Percentiles rank a stretch among this genome's conserved stretches.
Evolutionary conservation across 768 basidiomycete genomes (phyloP).

Genomic region (Gautieria morchelliformis): DNA sequence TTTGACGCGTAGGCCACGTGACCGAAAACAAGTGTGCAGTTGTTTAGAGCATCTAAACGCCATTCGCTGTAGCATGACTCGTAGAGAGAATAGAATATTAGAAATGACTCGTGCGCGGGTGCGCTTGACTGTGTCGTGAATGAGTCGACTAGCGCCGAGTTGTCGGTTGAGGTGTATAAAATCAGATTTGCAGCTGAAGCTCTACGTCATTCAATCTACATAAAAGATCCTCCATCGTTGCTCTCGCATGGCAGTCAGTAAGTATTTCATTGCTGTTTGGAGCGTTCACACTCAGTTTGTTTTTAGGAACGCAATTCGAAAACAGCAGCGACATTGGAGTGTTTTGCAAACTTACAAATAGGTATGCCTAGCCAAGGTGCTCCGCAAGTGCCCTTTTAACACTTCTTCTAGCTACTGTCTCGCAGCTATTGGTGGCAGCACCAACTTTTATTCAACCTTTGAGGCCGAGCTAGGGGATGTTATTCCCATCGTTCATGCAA

Average conservation of each 20-base stretch:
- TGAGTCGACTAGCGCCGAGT: background rate
- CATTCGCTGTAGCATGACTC: slow-evolving; percentile 1
- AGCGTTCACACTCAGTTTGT: slow-evolving; percentile 3
- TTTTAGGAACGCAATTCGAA: slow-evolving; percentile 82
- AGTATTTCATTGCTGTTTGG: slow-evolving; percentile 16
- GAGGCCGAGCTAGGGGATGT: slow-evolving; percentile 91
- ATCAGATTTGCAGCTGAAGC: background rate
- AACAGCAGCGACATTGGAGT: slow-evolving; percentile 95
- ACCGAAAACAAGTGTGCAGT: background rate
- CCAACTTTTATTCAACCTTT: slow-evolving; percentile 97
- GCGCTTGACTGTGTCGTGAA: background rate
- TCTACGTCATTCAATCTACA: background rate
- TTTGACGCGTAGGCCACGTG: slow-evolving; percentile 3
- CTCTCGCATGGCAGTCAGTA: slow-evolving; percentile 56
- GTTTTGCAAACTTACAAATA: slow-evolving; percentile 93
- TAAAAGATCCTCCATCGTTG: background rate
- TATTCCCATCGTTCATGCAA: slow-evolving; percentile 92
- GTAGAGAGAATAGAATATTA: background rate
- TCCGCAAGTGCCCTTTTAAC: background rate
- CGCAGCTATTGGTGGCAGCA: slow-evolving; percentile 83
- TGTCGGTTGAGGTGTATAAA: background rate
- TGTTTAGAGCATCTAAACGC: background rate
- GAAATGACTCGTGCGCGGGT: background rate
- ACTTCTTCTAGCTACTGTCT: slow-evolving; percentile 69
- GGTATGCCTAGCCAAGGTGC: slow-evolving; percentile 16